Evolutionary conservation across 805 yeast species (phyloP), one percentile per base, ranked within the genome.

Genomic region (Komagataella phaffii): DNA sequence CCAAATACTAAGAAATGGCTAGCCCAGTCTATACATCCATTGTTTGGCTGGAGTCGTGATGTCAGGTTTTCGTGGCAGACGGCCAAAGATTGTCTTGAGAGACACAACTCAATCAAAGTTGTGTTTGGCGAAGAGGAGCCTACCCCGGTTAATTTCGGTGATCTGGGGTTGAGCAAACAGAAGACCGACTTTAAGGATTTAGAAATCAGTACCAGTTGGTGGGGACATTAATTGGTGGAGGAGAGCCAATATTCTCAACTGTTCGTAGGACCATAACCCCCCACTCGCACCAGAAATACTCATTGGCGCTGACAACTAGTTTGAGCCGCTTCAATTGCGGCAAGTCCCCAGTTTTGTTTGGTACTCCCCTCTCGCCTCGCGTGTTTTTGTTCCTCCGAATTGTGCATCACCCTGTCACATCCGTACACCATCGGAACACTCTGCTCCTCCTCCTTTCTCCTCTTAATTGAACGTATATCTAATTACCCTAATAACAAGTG

Each of bases 21-120:
- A 45, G 73, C 76, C 45, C 57, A 65, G 0, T 70, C 74, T 21
- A 78, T 86, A 24, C 87, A 88, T 62, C 76, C 75, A 12, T 70
- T 91, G 12, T 87, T 87, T 66, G 98, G 98, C 0, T 93, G 98
- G 98, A 75, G 80, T 50, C 66, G 71, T 6, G 76, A 85, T 7
- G 78, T 83, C 7, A 69, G 99, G 50, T 93, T 83, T 60, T 88
- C 95, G 44, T 93, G 99, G 99, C 93, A 88, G 59, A 93, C 99
- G 0, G 80, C 96, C 1, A 80, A 79, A 57, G 95, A 88, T 55
- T 72, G 86, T 44, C 65, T 91, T 45, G 73, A 72, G 10, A 76
- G 73, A 45, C 69, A 73, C 47, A 75, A 74, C 0, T 80, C 79
- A 3, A 67, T 74, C 0, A 70, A 70, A 1, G 78, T 88, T 51